These are phyloP conservation scores for Cercis canadensis DNA, from an alignment of 306 rosid species.

Conservation along the genomic window DNA sequence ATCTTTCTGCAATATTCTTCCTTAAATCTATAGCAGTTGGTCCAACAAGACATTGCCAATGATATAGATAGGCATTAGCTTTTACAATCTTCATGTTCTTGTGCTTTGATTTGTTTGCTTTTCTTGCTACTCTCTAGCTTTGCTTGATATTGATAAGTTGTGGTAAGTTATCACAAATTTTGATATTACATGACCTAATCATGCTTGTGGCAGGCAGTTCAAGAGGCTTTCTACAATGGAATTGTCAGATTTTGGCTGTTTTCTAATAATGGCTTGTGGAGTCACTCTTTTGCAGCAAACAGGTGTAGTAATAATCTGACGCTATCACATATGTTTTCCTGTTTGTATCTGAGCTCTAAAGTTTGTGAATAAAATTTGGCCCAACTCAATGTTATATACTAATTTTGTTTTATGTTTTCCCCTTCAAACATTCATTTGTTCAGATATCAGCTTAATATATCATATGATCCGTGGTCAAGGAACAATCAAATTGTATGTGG, in stretches of 20 bases:
- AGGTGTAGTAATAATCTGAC: constrained; percentile 53
- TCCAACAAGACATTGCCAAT: constrained; percentile 27
- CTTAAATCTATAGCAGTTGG: not conserved
- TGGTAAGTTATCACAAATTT: constrained; percentile 34
- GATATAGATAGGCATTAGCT: constrained; percentile 15
- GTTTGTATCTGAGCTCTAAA: not conserved
- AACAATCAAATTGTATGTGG: constrained; percentile 90
- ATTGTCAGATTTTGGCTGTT: constrained; percentile 90
- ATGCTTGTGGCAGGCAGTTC: constrained; percentile 88
- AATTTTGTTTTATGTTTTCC: constrained; percentile 24
- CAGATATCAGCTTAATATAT: constrained; percentile 98
- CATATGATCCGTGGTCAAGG: constrained; percentile 99
- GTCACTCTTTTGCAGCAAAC: constrained; percentile 83
- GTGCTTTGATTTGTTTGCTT: constrained; percentile 30
- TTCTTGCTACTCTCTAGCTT: constrained; percentile 1
- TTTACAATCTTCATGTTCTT: constrained; percentile 18
- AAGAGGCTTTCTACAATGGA: constrained; percentile 84
- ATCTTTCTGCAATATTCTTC: constrained; percentile 35
- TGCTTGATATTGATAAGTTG: constrained; percentile 37
- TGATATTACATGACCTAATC: constrained; percentile 51
- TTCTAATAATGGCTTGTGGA: constrained; percentile 82
- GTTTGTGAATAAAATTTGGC: too few relatives aligned
- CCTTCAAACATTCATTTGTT: constrained; percentile 25
- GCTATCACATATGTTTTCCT: constrained; percentile 21
- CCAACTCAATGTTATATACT: constrained; percentile 21